phyloP scores from a whole-genome alignment of 2,329 filamentous ascomycete genomes.

The Diaporthe caulivora region DNA sequence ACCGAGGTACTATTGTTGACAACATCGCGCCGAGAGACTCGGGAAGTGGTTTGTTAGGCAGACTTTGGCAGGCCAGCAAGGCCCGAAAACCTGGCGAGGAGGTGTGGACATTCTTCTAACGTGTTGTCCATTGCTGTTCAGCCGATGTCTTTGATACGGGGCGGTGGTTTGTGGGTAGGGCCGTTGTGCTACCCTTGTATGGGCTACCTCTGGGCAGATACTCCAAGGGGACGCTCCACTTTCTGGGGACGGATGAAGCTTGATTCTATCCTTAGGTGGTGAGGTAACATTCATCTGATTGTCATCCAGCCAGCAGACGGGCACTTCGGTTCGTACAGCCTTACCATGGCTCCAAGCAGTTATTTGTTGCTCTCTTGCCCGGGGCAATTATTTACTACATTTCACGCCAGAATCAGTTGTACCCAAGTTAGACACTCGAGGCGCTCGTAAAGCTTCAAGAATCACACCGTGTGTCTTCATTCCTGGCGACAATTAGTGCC shows the following conservation, averaged over 20 bases:
- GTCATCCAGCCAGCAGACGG: neutral
- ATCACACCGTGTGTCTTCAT: neutral
- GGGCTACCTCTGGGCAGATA: neutral
- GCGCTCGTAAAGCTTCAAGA: neutral
- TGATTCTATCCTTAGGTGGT: neutral
- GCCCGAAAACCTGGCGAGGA: neutral
- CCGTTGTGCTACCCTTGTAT: neutral
- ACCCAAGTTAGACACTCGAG: neutral
- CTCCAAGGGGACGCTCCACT: neutral
- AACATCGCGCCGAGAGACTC: neutral
- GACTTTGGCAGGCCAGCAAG: neutral
- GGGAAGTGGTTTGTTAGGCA: too few species aligned
- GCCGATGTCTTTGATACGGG: neutral
- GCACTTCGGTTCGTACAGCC: neutral
- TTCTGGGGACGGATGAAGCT: neutral
- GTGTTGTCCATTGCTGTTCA: neutral
- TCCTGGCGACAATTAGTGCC: neutral
- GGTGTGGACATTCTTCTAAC: neutral
- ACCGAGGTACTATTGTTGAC: too few species aligned
- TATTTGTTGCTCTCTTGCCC: neutral
- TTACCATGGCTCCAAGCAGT: neutral
- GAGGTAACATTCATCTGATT: constrained; percentile 14
- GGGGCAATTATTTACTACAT: neutral
- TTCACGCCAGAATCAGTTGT: neutral
- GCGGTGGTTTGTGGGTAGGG: neutral